Evolutionary conservation across 1,284 basidiomycete species (phyloP), one percentile per base, ranked within the genome.

Genomic region (Ustilago esculenta): DNA sequence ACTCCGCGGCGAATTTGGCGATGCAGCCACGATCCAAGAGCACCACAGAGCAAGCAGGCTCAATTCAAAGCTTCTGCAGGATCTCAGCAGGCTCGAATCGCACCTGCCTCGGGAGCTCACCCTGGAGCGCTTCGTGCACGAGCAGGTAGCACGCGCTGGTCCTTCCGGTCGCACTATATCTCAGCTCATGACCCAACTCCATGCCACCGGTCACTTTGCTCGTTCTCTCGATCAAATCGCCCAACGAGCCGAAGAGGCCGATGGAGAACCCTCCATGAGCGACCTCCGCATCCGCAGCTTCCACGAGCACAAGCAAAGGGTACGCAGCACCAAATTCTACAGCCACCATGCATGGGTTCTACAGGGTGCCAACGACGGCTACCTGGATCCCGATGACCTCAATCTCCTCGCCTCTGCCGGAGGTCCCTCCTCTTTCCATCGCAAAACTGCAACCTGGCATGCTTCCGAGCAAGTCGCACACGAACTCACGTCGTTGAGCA

Each of bases 341-440:
- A 71, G 68, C 30, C 54, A 58, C 21, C 68, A 71, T 24, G 61
- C 68, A 1, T 71, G 68, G 68, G 58, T 61, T 3, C 51, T 71
- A 14, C 68, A 71, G 35, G 42, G 49, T 29, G 68, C 68, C 45
- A 61, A 63, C 50, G 68, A 55, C 7, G 68, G 68, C 33, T 52
- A 50, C 24, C 47, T 71, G 10, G 49, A 66, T 24, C 49, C 44
- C 4, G 37, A 53, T 1, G 61, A 71, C 11, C 34, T 50, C 11
- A 50, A 46, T 1, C 32, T 52, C 11, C 57, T 71, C 14, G 57
- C 52, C 17, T 40, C 42, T 1, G 57, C 68, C n/a, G 68, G 68
- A 4, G 61, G 68, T 3, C 20, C 52, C 17, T 47, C 63, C 4
- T 34, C 36, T 24, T 51, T 48, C 41, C 57, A 71, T 37, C 42